Evolutionary conservation across 2,329 filamentous ascomycete genomes (phyloP).

Genomic region (Colletotrichum phormii): DNA sequence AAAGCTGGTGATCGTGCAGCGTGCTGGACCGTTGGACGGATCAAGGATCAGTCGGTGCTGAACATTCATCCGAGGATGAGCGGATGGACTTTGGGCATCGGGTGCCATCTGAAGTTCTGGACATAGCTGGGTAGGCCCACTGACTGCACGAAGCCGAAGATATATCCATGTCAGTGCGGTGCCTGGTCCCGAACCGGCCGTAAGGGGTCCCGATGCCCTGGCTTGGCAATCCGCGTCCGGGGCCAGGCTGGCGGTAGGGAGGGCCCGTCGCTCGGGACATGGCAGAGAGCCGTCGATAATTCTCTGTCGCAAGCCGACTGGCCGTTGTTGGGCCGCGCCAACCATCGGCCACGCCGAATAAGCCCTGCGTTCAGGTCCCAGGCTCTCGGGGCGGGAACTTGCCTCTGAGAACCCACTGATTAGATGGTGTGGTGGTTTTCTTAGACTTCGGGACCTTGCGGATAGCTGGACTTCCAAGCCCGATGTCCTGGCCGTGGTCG

Average conservation of each 20-base stretch:
- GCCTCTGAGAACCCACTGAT: not conserved
- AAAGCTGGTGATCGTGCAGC: not conserved
- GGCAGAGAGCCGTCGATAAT: not conserved
- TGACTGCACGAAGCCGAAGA: conserved; percentile 2
- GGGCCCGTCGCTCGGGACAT: not conserved
- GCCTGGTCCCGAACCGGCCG: conserved; percentile 2
- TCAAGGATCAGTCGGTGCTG: not conserved
- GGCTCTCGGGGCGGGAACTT: not conserved
- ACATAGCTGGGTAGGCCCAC: not conserved
- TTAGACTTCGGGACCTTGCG: not conserved
- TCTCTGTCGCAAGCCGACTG: not conserved
- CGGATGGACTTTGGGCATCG: not conserved
- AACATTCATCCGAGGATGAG: not conserved
- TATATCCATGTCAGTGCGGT: not conserved
- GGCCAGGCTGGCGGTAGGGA: conserved; percentile 1
- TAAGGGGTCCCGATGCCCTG: conserved; percentile 1
- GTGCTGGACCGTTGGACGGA: not conserved
- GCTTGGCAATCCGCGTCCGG: conserved; percentile 2
- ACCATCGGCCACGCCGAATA: not conserved
- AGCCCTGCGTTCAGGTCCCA: not conserved
- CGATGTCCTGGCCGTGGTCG: no score
- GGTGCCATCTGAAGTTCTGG: not conserved
- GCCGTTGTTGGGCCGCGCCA: not conserved
- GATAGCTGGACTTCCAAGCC: not conserved
- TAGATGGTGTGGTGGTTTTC: not conserved